These are phyloP conservation scores for Mikania micrantha DNA, from an alignment of 129 eudicot genomes.

Conservation along the genomic window DNA sequence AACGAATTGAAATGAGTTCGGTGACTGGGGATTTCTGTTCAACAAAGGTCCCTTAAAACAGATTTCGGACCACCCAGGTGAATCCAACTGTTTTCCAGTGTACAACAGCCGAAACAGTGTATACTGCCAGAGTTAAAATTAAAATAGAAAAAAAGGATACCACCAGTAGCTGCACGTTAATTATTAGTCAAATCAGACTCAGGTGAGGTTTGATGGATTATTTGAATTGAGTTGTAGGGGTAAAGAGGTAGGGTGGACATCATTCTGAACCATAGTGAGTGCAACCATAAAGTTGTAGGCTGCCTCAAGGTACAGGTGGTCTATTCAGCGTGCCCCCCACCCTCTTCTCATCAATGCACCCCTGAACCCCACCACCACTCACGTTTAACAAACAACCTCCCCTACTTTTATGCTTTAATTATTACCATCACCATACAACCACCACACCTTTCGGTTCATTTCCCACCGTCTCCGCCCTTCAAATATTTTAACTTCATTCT, in stretches of 20 bases:
- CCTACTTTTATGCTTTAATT: slow-evolving; percentile 16
- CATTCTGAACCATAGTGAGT: slow-evolving; percentile 33
- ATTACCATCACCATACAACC: slow-evolving; percentile 13
- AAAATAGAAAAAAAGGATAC: too few species aligned
- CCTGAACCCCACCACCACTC: too few species aligned
- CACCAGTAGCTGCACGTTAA: too few species aligned
- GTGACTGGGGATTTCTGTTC: too few species aligned
- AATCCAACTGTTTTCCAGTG: too few species aligned
- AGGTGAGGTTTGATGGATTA: slow-evolving; percentile 9
- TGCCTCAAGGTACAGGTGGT: slow-evolving; percentile 9
- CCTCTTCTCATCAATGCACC: slow-evolving; percentile 23
- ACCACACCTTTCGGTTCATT: slow-evolving; percentile 1
- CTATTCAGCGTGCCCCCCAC: slow-evolving; percentile 24
- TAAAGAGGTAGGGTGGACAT: slow-evolving; percentile 24
- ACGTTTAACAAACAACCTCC: neutral
- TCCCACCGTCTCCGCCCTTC: neutral
- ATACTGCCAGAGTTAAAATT: too few species aligned
- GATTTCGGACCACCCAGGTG: too few species aligned
- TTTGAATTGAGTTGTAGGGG: slow-evolving; percentile 9
- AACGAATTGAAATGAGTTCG: too few species aligned
- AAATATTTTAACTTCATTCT: neutral
- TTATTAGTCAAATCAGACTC: slow-evolving; percentile 10
- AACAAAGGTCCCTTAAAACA: too few species aligned
- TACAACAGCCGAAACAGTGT: too few species aligned
- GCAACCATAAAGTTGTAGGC: slow-evolving; percentile 24